Evolutionary conservation across 2,329 filamentous ascomycete genomes (phyloP).

Genomic region (Plectosphaerella sp.): DNA sequence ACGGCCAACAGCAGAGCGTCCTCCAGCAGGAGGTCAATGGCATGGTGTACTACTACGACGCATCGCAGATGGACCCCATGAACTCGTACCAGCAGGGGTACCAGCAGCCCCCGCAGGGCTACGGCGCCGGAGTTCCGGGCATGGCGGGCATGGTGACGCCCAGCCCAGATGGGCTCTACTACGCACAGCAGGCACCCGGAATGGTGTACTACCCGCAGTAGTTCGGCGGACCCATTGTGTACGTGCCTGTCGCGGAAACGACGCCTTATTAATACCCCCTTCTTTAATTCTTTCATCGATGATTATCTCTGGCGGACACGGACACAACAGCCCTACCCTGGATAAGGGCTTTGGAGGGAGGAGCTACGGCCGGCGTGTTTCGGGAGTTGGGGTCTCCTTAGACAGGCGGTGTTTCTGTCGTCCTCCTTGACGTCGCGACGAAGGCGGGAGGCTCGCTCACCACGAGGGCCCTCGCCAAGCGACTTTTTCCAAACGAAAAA

Average conservation of each 20-base stretch:
- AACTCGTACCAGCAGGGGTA: slow-evolving; percentile 50
- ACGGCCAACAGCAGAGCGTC: slow-evolving; percentile 44
- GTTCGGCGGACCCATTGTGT: slow-evolving; percentile 15
- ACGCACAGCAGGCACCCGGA: slow-evolving; percentile 49
- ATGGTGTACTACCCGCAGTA: slow-evolving; percentile 61
- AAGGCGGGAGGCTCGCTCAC: too few relatives aligned
- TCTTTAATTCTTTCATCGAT: not conserved
- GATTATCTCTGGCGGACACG: not conserved
- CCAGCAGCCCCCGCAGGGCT: slow-evolving; percentile 19
- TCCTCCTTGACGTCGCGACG: too few relatives aligned
- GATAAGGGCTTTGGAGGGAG: not conserved
- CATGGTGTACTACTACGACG: slow-evolving; percentile 93
- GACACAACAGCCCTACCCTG: not conserved
- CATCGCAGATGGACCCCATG: slow-evolving; percentile 62
- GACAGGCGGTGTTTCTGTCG: not conserved
- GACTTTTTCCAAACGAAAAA: not conserved
- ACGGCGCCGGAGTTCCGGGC: slow-evolving; percentile 48
- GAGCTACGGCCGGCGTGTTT: not conserved
- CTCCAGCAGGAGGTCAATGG: slow-evolving; percentile 88
- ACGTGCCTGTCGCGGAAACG: not conserved
- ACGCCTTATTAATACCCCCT: not conserved
- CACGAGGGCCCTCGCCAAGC: too few relatives aligned
- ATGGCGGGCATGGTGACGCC: slow-evolving; percentile 80
- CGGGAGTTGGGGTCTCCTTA: not conserved
- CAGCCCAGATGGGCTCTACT: slow-evolving; percentile 67